Conservation (phyloP, 768 basidiomycete species). For the Panaeolus cyanescens region DNA sequence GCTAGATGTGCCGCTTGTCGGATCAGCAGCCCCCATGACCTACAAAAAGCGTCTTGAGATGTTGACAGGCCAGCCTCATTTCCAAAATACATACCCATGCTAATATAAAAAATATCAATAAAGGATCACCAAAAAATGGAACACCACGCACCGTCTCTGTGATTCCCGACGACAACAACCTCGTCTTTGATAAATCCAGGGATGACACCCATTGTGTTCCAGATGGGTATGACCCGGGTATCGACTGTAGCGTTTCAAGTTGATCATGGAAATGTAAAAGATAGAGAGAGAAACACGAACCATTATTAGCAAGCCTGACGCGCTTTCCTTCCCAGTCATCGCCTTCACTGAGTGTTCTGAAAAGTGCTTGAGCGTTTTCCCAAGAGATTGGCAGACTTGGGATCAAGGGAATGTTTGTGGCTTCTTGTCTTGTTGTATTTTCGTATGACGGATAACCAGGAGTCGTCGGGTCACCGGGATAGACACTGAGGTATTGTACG, state of each 20-base stretch:
- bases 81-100: constrained; percentile 50
- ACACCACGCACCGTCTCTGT: constrained; percentile 70
- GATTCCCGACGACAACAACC: constrained; percentile 81
- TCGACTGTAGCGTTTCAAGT: constrained; percentile 48
- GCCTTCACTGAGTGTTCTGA: constrained; percentile 29
- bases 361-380: constrained; percentile 71
- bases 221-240: constrained; percentile 81
- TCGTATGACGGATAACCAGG: constrained; percentile 88
- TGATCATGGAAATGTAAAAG: not conserved
- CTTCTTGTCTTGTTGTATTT: constrained; percentile 68
- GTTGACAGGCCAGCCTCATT: not conserved
- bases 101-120: constrained; percentile 16
- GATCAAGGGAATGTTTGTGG: constrained; percentile 67
- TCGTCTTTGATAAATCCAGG: constrained; percentile 84
- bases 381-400: constrained; percentile 92
- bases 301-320: constrained; percentile 51
- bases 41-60: not conserved
- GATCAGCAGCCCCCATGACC: constrained; percentile 71
- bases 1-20: constrained; percentile 74
- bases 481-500: constrained; percentile 67
- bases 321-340: constrained; percentile 33
- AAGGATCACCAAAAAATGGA: not conserved
- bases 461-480: constrained; percentile 82
- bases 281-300: constrained; percentile 29
- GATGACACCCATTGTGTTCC: constrained; percentile 85